Percentiles rank a stretch among this genome's conserved stretches.
phyloP scores from a whole-genome alignment of 805 yeast genomes.

The Monosporozyma aerobia region DNA sequence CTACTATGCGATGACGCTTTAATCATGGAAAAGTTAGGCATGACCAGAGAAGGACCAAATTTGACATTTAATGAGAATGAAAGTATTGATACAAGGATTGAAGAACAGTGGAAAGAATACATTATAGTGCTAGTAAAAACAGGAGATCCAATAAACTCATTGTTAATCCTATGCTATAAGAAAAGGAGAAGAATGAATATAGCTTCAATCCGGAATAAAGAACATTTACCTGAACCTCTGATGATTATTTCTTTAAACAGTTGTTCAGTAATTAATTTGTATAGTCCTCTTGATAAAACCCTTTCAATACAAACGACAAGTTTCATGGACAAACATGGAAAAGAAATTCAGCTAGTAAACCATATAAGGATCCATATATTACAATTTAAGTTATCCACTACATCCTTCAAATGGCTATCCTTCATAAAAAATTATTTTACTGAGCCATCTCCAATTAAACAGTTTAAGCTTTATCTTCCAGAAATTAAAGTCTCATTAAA shows the following conservation, averaged over 20 bases:
- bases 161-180: slow-evolving; percentile 55
- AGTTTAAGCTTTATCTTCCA: slow-evolving; percentile 42
- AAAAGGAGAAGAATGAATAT: slow-evolving; percentile 30
- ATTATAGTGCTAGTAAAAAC: slow-evolving; percentile 63
- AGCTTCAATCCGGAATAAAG: not conserved
- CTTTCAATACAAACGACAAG: slow-evolving; percentile 30
- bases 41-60: slow-evolving; percentile 14
- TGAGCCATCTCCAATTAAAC: slow-evolving; percentile 33
- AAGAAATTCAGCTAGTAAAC: slow-evolving; percentile 7
- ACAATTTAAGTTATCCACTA: slow-evolving; percentile 41
- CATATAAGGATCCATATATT: slow-evolving; percentile 39
- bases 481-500: slow-evolving; percentile 19
- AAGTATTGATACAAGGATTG: slow-evolving; percentile 43
- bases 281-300: slow-evolving; percentile 63
- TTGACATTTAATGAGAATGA: slow-evolving; percentile 40
- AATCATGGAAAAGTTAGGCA: slow-evolving; percentile 44
- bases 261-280: slow-evolving; percentile 39
- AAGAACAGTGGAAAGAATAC: slow-evolving; percentile 75
- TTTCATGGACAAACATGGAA: not conserved
- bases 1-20: slow-evolving; percentile 60
- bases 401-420: slow-evolving; percentile 56
- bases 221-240: slow-evolving; percentile 7
- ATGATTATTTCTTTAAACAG: slow-evolving; percentile 27
- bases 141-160: slow-evolving; percentile 40
- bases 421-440: slow-evolving; percentile 45